phyloP scores from a whole-genome alignment of 208 protist species.

The Crithidia mellificae region DNA sequence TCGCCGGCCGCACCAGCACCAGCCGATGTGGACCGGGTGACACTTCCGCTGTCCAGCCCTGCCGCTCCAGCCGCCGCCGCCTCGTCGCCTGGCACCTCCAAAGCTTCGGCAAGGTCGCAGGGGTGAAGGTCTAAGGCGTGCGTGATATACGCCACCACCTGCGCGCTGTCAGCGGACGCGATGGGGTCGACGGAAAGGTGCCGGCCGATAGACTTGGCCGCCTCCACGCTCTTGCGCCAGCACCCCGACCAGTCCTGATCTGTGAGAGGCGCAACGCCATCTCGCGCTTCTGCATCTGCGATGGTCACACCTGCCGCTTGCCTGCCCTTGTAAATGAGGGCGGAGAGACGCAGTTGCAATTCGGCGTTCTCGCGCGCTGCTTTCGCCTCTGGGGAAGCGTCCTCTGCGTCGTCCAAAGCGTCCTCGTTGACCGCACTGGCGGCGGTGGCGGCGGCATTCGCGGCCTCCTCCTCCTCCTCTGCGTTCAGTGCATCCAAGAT shows the following conservation, averaged over 20 bases:
- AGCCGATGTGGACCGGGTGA: neutral
- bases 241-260: conserved; percentile 25
- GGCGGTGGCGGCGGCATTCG: neutral
- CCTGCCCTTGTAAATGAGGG: conserved; percentile 32
- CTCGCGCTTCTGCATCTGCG: neutral
- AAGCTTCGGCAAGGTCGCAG: conserved; percentile 31
- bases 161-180: conserved; percentile 16
- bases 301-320: neutral
- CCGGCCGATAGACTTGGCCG: conserved; percentile 9
- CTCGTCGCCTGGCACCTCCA: neutral
- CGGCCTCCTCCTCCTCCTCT: conserved; percentile 25
- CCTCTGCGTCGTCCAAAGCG: conserved; percentile 7
- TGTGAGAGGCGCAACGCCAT: neutral
- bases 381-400: neutral
- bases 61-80: neutral
- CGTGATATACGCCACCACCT: conserved; percentile 51
- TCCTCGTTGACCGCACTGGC: neutral
- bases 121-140: conserved; percentile 48
- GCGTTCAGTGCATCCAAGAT: conserved; percentile 38
- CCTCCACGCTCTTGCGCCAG: conserved; percentile 31
- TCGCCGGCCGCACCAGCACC: neutral
- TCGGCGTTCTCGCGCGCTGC: conserved; percentile 7
- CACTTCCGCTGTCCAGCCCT: neutral
- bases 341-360: conserved; percentile 22
- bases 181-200: conserved; percentile 36